Evolutionary conservation across 148 eudicot species (phyloP), one percentile per base, ranked within the genome.

Genomic region (Fagopyrum tataricum): DNA sequence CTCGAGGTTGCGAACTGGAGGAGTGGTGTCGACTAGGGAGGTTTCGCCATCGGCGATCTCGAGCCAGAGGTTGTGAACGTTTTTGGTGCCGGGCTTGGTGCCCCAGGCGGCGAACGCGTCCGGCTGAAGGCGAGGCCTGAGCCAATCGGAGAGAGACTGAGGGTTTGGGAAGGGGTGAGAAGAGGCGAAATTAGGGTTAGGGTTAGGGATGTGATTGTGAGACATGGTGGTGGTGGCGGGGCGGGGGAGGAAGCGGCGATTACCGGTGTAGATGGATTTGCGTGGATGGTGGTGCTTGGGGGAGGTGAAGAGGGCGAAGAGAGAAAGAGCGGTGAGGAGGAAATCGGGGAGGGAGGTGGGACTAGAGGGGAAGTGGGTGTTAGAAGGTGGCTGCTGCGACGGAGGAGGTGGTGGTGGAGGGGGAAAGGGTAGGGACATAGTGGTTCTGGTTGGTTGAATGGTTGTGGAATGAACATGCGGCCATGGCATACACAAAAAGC

Each of bases 71-170:
- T 87, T 95, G 64, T 91, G 91, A 48, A 95, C 82, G 75, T 91
- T 95, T 74, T 95, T 95, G 20, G 98, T 95, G 4, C 98, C 98
- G 5, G 97, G 92, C 40, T 80, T 90, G 14, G 84, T 85, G 6
- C 98, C 98, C 98, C 98, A 95, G 5, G 93, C 44, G 70, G 92
- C 84, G 72, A 95, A 85, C 0, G 88, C 83, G 13, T 91, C 96
- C 17, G 90, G 84, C 6, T 90, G 90, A 70, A 95, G 67, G 0
- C 97, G 82, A 7, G 92, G 89, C 20, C 75, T 74, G 23, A 95
- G 86, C 97, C 97, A 95, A 70, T 90, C 91, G 76, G 97, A 85
- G 76, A 91, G 85, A 15, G 89, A 82, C 20, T 85, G 86, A 2
- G 94, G 94, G 21, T 81, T 78, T 18, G 91, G 61, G 79, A 87